Percentiles rank a stretch among this genome's conserved stretches.
Evolutionary conservation across 1,139 yeast species (phyloP).

Genomic region (Suhomyces choctaworum): DNA sequence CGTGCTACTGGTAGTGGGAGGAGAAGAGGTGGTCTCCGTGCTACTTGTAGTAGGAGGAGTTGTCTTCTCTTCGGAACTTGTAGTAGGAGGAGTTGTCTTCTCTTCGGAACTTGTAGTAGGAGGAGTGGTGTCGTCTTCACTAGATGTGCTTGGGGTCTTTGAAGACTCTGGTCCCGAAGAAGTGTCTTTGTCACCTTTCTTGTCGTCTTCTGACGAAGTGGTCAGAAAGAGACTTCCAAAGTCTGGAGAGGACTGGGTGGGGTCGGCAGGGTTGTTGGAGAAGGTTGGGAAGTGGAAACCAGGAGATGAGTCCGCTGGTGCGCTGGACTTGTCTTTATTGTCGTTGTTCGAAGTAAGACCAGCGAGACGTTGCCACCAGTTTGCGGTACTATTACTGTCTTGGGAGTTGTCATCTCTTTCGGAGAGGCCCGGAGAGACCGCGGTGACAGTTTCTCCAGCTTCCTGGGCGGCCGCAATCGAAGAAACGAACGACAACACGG

Average conservation of each 20-base stretch:
- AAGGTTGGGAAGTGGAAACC: background rate
- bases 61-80: background rate
- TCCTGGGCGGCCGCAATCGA: slow-evolving; percentile 7
- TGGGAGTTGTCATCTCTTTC: background rate
- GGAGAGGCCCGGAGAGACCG: background rate
- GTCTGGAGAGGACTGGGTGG: no score
- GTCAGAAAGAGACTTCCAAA: no score
- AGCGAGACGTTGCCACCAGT: no score
- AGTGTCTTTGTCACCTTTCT: no score
- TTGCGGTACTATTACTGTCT: no score
- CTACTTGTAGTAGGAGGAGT: background rate
- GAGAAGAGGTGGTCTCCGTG: background rate
- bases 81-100: background rate
- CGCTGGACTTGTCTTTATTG: no score
- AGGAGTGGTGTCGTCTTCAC: background rate
- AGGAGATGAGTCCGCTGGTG: no score
- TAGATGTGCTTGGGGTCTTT: no score
- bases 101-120: background rate
- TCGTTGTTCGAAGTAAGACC: no score
- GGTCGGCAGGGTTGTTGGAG: no score
- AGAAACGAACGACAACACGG: slow-evolving; percentile 10
- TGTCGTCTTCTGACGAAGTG: no score
- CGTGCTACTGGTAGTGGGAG: background rate
- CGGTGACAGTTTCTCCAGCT: background rate
- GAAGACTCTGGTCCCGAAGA: no score